phyloP scores from a whole-genome alignment of 2,329 filamentous ascomycete species.

The Fusarium haematococcum region DNA sequence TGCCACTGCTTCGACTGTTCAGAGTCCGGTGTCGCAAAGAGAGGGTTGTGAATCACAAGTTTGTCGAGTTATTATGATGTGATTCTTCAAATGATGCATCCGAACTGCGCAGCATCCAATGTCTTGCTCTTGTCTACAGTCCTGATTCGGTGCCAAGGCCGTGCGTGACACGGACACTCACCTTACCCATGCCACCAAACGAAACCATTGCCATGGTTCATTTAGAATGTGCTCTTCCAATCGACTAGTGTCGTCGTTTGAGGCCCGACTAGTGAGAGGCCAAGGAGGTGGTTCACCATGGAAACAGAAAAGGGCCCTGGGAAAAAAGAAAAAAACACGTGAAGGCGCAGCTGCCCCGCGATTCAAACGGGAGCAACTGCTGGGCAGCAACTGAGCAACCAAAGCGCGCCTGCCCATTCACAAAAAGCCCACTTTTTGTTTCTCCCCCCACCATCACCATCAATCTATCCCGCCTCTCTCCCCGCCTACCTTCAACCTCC shows the following conservation, averaged over 20 bases:
- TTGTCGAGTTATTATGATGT: neutral
- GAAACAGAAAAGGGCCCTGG: conserved; percentile 6
- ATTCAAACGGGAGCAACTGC: conserved; percentile 7
- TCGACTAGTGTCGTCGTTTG: neutral
- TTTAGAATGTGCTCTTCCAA: neutral
- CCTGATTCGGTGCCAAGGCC: neutral
- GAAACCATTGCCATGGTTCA: neutral
- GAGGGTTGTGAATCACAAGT: neutral
- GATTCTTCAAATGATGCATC: neutral
- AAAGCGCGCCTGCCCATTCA: conserved; percentile 20
- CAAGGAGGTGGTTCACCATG: conserved; percentile 9
- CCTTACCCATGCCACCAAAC: conserved; percentile 3
- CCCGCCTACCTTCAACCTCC: conserved; percentile 31
- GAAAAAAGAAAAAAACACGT: conserved; percentile 19
- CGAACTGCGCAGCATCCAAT: neutral
- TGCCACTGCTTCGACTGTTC: neutral
- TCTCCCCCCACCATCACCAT: conserved; percentile 34
- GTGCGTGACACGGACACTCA: neutral
- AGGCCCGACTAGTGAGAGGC: conserved; percentile 5
- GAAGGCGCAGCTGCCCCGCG: conserved; percentile 33
- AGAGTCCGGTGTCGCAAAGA: neutral
- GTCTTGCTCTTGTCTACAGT: neutral
- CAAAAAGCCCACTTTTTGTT: conserved; percentile 37
- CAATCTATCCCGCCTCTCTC: conserved; percentile 41
- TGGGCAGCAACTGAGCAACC: conserved; percentile 7